A percentile compares a stretch with the other conserved stretches of the same genome.
Evolutionary conservation across 73 alveolate species (phyloP).

Genomic region (Tetrahymena malaccensis): DNA sequence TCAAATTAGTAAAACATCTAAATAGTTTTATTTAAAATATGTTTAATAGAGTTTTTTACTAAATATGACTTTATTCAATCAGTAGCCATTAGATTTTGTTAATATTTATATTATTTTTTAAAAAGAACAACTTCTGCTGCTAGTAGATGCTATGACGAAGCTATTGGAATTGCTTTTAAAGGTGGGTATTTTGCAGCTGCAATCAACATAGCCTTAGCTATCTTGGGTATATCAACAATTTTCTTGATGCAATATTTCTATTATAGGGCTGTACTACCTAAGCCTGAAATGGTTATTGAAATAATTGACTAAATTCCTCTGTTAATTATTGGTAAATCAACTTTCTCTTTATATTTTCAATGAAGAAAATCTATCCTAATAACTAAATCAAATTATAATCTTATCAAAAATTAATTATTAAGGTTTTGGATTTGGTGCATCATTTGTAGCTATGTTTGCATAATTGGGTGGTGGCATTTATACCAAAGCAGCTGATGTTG

Average conservation of each 20-base stretch:
- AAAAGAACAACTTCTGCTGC: slow-evolving; percentile 72
- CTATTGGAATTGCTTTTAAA: slow-evolving; percentile 65
- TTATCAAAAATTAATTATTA: background rate
- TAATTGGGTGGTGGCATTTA: slow-evolving; percentile 77
- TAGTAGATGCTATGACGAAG: slow-evolving; percentile 64
- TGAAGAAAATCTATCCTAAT: background rate
- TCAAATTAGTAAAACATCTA: background rate
- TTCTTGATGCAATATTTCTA: slow-evolving; percentile 32
- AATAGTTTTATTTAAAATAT: background rate
- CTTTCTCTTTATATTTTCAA: too few relatives aligned
- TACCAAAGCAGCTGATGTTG: slow-evolving; percentile 92
- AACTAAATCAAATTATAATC: background rate
- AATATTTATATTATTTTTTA: background rate
- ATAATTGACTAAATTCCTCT: slow-evolving; percentile 71
- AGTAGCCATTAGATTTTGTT: background rate
- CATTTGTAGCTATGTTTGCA: slow-evolving; percentile 83
- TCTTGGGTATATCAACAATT: slow-evolving; percentile 58
- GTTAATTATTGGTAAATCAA: slow-evolving; percentile 44
- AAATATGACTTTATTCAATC: background rate
- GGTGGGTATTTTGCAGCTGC: slow-evolving; percentile 81
- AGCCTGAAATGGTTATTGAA: slow-evolving; percentile 18
- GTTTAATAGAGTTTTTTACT: background rate
- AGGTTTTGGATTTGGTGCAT: slow-evolving; percentile 74
- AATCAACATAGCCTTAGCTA: slow-evolving; percentile 71
- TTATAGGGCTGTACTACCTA: slow-evolving; percentile 22